Base-by-base conservation (phyloP, 139 green algal genomes). In the Tetradesmus lagerheimii region DNA sequence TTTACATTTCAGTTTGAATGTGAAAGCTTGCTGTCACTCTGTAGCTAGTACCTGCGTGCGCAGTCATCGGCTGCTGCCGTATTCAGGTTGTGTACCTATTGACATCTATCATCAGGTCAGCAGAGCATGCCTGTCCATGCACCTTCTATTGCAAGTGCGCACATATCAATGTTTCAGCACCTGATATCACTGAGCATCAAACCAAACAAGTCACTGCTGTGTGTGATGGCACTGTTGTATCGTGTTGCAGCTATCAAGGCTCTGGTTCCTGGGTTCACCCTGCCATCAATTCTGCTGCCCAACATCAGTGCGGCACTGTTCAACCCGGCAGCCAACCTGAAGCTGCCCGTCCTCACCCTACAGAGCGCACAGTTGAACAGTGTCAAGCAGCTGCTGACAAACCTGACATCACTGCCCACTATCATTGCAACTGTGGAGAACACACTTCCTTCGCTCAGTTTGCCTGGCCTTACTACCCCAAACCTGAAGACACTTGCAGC, bases 401-500 rank as follows among this genome's bases (percentile, higher is more conserved):
- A 85, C 25, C 27, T 85, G 79, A 71, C 57, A 71, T 71, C 57
- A 31, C 57, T 71, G 23, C 57, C 57, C 57, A 71, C 57, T n/a
- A 71, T 71, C 57, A 71, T 71, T n/a, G 25, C 57, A 2, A 71
- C 57, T 71, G 57, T 71, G 57, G 57, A 71, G 23, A 71, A n/a
- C 25, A n/a, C 57, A 8, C 23, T 31, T 1, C 57, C 57, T 18
- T 71, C 57, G 25, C 23, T 71, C 57, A 71, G 57, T 4, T 23
- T 71, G 57, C 47, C 47, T 62, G 47, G 12, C 1, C 57, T 71
- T 23, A 71, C 23, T 8, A 71, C 9, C 3, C 57, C 57, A 20
- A 71, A 71, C 57, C 57, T 71, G 57, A 71, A 71, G 25, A n/a
- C 57, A n/a, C 1, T 71, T 71, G 57, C 57, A 71, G 57, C 57